phyloP scores from a whole-genome alignment of 768 basidiomycete species.

The Mycena kentingensis region DNA sequence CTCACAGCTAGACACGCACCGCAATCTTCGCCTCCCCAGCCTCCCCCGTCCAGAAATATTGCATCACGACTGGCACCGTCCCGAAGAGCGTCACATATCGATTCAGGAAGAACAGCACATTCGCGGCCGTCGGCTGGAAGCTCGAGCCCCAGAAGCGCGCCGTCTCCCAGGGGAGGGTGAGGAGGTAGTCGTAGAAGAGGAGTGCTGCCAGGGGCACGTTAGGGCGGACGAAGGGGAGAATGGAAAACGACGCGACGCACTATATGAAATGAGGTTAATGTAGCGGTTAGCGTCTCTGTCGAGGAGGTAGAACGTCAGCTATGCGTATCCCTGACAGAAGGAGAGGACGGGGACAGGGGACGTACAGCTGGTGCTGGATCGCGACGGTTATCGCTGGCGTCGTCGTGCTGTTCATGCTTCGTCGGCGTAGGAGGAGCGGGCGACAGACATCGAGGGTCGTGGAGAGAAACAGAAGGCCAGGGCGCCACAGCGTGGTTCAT shows the following conservation, averaged over 20 bases:
- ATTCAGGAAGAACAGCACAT: slow-evolving; percentile 12
- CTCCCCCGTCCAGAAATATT: slow-evolving; percentile 18
- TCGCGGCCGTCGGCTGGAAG: not conserved
- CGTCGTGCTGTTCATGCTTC: slow-evolving; percentile 2
- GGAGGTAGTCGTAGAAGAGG: slow-evolving; percentile 18
- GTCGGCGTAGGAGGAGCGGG: no score
- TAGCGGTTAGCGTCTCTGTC: slow-evolving; percentile 12
- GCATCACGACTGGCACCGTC: slow-evolving; percentile 6
- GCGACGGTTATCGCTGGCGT: not conserved
- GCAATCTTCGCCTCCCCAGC: not conserved
- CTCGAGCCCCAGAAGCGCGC: slow-evolving; percentile 11
- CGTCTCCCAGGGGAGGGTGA: slow-evolving; percentile 14
- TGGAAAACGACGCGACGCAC: not conserved
- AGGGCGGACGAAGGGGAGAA: no score
- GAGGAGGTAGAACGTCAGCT: not conserved
- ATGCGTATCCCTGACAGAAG: not conserved
- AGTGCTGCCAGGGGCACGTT: not conserved
- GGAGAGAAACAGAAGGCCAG: no score
- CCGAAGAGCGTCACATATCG: slow-evolving; percentile 13
- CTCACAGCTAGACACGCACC: not conserved
- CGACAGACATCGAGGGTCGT: no score
- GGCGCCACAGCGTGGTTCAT: no score
- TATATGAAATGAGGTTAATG: slow-evolving; percentile 2
- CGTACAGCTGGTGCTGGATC: slow-evolving; percentile 12
- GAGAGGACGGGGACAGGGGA: not conserved